Percentiles rank a stretch among this genome's conserved stretches.
Conservation (phyloP, 2,329 filamentous ascomycete genomes). For the Blumeria graminis region DNA sequence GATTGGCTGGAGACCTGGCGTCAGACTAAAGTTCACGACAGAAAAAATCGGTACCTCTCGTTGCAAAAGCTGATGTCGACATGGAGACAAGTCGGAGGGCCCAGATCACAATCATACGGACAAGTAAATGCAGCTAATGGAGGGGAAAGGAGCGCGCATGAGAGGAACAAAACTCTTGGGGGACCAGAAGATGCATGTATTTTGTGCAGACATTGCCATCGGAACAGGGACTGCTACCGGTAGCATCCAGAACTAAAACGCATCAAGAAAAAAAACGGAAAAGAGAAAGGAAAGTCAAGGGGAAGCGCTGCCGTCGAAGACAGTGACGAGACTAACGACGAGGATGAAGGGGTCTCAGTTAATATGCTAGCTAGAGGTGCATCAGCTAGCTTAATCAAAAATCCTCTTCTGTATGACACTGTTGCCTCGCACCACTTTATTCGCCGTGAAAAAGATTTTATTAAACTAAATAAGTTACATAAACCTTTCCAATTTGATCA, state of each 20-base stretch:
- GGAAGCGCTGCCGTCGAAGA: background rate
- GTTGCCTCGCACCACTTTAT: background rate
- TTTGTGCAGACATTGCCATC: background rate
- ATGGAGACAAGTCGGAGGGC: background rate
- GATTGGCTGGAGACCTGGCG: background rate
- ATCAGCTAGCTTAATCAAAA: background rate
- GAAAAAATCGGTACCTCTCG: background rate
- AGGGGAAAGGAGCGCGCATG: no score
- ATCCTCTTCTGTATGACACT: background rate
- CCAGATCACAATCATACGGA: background rate
- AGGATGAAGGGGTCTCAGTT: background rate
- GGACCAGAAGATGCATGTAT: background rate
- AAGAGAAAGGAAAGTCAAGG: background rate
- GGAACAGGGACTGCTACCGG: background rate
- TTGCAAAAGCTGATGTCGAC: background rate
- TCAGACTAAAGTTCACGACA: background rate
- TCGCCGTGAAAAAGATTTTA: background rate
- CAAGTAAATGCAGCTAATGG: background rate
- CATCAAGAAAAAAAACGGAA: background rate
- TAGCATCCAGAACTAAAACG: background rate
- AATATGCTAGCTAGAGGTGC: background rate
- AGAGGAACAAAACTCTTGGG: background rate
- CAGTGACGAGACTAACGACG: background rate
- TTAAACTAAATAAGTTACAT: background rate
- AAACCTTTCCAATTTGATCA: background rate